Percentiles rank a stretch among this genome's conserved stretches.
phyloP scores from a whole-genome alignment of 2,329 filamentous ascomycete genomes.

The Penicillium psychrosexuale region DNA sequence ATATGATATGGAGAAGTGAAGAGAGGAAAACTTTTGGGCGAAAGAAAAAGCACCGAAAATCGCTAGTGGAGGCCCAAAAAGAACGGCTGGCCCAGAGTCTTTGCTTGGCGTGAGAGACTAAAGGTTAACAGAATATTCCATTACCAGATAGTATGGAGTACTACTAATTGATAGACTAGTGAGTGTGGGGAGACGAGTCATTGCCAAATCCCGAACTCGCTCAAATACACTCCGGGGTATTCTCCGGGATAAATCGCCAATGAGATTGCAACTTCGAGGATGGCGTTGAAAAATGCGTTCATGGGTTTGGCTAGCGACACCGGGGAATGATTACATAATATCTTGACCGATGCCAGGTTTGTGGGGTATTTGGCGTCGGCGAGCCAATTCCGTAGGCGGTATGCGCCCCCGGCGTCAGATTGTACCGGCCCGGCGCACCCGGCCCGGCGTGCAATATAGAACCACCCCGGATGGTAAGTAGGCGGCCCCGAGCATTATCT shows the following conservation, averaged over 20 bases:
- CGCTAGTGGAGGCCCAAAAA: slow-evolving; percentile 14
- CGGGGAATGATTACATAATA: slow-evolving; percentile 1
- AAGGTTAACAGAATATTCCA: slow-evolving; percentile 1
- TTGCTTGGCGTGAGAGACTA: slow-evolving; percentile 16
- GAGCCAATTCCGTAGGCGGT: not conserved
- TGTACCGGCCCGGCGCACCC: slow-evolving; percentile 6
- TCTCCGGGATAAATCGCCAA: slow-evolving; percentile 1
- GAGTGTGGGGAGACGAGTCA: not conserved
- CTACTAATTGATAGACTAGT: not conserved
- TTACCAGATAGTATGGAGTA: not conserved
- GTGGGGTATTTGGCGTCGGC: not conserved
- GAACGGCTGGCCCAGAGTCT: slow-evolving; percentile 17
- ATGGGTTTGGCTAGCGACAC: not conserved
- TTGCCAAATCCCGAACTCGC: not conserved
- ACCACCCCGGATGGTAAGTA: not conserved
- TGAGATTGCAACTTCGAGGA: not conserved
- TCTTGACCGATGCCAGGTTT: slow-evolving; percentile 1
- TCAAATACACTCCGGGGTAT: not conserved
- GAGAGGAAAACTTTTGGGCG: slow-evolving; percentile 3
- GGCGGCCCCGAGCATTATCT: not conserved
- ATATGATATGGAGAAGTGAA: not conserved
- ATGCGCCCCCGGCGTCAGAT: not conserved
- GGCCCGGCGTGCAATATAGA: slow-evolving; percentile 2
- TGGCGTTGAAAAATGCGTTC: not conserved
- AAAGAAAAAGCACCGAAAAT: slow-evolving; percentile 13